A percentile compares a stretch with the other conserved stretches of the same genome.
Conservation (phyloP, 306 rosid species). For the Casuarina cunninghamiana region DNA sequence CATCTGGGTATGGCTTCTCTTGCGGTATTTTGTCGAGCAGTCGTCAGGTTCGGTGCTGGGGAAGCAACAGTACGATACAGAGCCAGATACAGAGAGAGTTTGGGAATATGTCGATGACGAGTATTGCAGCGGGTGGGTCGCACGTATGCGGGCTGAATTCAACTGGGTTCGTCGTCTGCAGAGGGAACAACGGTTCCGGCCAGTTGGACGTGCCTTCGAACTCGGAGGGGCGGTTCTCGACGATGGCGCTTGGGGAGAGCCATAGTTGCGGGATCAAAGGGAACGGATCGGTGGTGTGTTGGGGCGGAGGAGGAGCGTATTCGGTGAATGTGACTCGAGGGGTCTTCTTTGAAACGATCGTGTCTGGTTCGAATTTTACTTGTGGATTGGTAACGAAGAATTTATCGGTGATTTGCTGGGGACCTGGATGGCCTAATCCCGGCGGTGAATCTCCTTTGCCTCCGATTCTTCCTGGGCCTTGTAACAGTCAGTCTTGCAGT, state of each 20-base stretch:
- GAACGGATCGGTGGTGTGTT: slow-evolving; percentile 65
- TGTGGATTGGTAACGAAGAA: slow-evolving; percentile 61
- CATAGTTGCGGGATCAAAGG: slow-evolving; percentile 64
- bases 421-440: slow-evolving; percentile 64
- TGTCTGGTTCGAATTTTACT: slow-evolving; percentile 68
- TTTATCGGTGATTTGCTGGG: slow-evolving; percentile 77
- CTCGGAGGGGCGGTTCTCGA: slow-evolving; percentile 37
- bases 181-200: slow-evolving; percentile 56
- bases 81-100: slow-evolving; percentile 42
- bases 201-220: slow-evolving; percentile 51
- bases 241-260: slow-evolving; percentile 59
- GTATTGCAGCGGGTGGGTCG: slow-evolving; percentile 56
- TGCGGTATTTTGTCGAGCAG: slow-evolving; percentile 55
- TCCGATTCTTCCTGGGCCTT: slow-evolving; percentile 80
- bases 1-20: slow-evolving; percentile 83
- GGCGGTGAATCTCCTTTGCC: slow-evolving; percentile 41
- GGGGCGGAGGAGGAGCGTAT: slow-evolving; percentile 62
- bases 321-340: slow-evolving; percentile 23
- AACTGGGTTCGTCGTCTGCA: slow-evolving; percentile 60
- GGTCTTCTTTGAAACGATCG: slow-evolving; percentile 57
- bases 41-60: slow-evolving; percentile 65
- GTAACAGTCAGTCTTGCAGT: slow-evolving; percentile 59
- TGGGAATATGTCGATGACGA: slow-evolving; percentile 51
- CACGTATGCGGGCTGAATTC: slow-evolving; percentile 72
- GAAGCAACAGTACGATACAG: slow-evolving; percentile 27